Evolutionary conservation across 305 asterid species (phyloP), one percentile per base, ranked within the genome.

Genomic region (Rubia tinctorum): DNA sequence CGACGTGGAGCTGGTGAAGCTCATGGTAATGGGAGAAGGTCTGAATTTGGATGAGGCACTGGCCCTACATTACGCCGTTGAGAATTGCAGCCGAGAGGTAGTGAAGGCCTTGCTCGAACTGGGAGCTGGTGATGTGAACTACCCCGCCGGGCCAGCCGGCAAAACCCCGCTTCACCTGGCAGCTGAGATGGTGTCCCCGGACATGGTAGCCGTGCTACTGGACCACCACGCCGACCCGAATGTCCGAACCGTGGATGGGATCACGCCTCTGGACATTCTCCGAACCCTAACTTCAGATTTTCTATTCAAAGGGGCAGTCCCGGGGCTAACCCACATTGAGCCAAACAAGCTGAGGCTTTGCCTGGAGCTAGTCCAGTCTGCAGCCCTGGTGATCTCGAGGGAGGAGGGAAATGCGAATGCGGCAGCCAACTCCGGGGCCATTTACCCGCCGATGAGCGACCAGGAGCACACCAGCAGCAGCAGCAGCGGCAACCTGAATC

Each of bases 11-110:
- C 91, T 93, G 0, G 97, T 93, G 43, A 93, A 91, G 80, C 98
- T 93, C 2, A 93, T 93, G 98, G 98, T 93, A 58, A 93, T 93
- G 98, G 97, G 98, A 5, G 98, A 93, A 80, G 97, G 98, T n/a
- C 88, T 93, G 8, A 93, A 93, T 66, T 89, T 93, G 7, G 96
- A 93, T 15, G 92, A 90, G 15, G 95, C 96, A 0, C 73, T 93
- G n/a, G 97, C 98, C 9, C 59, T 93, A 18, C 98, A 93, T 68
- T 93, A 91, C 55, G 97, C 96, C 0, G 98, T 93, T 0, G 97
- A 91, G 63, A 93, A 77, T 60, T 93, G 98, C 72, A 91, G 93
- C 80, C 73, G 98, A 3, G 98, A 93, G 66, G 98, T 93, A 0
- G 97, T 91, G 14, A 93, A 93, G 40, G 93, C 98, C 0, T 66